phyloP scores from a whole-genome alignment of 208 protist genomes.

The Acanthamoeba lenticulata region DNA sequence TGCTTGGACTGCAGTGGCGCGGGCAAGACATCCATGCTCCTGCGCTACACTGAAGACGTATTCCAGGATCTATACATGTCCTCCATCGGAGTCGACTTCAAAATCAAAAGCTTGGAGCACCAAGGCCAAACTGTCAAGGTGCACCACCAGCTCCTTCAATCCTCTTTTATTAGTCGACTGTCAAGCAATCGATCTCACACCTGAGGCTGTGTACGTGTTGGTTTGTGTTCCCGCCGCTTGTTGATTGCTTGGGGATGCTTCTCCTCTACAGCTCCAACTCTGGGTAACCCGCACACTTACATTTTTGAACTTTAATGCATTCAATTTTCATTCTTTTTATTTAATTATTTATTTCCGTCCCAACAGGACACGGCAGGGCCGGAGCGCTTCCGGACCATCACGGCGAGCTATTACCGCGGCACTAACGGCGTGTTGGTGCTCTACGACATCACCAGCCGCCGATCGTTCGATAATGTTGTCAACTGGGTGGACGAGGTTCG shows the following conservation, averaged over 20 bases:
- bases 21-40: not conserved
- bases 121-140: not conserved
- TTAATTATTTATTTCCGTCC: no score
- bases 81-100: not conserved
- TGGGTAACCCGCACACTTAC: no score
- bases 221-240: no score
- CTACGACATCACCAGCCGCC: slow-evolving; percentile 55
- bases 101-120: not conserved
- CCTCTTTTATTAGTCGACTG: not conserved
- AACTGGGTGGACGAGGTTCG: not conserved
- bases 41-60: not conserved
- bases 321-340: not conserved
- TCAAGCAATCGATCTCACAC: not conserved
- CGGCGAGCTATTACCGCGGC: slow-evolving; percentile 51
- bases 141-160: not conserved
- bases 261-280: not conserved
- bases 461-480: not conserved
- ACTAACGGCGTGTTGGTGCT: not conserved
- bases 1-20: not conserved
- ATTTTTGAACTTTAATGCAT: no score
- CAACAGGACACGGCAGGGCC: slow-evolving; percentile 67
- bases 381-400: slow-evolving; percentile 64
- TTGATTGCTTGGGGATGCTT: no score
- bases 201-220: not conserved
- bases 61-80: not conserved